Evolutionary conservation across 805 yeast genomes (phyloP).

Genomic region (Metschnikowia reukaufii): DNA sequence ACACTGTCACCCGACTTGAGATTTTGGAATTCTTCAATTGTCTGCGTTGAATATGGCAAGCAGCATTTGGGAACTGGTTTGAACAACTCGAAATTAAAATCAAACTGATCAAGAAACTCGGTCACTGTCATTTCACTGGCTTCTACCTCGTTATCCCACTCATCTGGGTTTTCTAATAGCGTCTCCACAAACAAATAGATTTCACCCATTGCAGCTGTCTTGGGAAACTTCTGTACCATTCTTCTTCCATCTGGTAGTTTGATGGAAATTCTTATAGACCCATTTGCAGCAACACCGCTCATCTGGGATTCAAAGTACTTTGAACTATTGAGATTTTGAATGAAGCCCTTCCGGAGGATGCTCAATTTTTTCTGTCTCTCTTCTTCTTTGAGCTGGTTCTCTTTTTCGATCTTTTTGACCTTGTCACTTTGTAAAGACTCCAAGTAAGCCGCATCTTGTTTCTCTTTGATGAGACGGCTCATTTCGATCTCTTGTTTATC

Average conservation of each 20-base stretch:
- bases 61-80: slow-evolving; percentile 44
- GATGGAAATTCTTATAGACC: slow-evolving; percentile 45
- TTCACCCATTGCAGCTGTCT: slow-evolving; percentile 42
- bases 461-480: slow-evolving; percentile 38
- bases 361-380: slow-evolving; percentile 10
- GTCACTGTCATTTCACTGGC: neutral
- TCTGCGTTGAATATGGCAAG: slow-evolving; percentile 12
- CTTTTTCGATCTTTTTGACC: slow-evolving; percentile 49
- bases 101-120: slow-evolving; percentile 27
- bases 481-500: slow-evolving; percentile 44
- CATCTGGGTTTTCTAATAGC: slow-evolving; percentile 23
- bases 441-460: slow-evolving; percentile 44
- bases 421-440: slow-evolving; percentile 51
- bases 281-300: slow-evolving; percentile 6
- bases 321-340: slow-evolving; percentile 18
- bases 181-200: slow-evolving; percentile 52
- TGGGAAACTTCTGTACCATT: slow-evolving; percentile 44
- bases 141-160: slow-evolving; percentile 18
- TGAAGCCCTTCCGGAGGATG: slow-evolving; percentile 20
- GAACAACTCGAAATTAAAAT: slow-evolving; percentile 37
- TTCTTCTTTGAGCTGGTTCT: slow-evolving; percentile 18
- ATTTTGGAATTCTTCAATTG: slow-evolving; percentile 22
- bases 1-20: slow-evolving; percentile 39
- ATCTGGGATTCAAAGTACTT: slow-evolving; percentile 16
- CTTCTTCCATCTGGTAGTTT: slow-evolving; percentile 55